These are phyloP conservation scores for Diplodia seriata DNA, from an alignment of 2,329 filamentous ascomycete species.

Conservation along the genomic window DNA sequence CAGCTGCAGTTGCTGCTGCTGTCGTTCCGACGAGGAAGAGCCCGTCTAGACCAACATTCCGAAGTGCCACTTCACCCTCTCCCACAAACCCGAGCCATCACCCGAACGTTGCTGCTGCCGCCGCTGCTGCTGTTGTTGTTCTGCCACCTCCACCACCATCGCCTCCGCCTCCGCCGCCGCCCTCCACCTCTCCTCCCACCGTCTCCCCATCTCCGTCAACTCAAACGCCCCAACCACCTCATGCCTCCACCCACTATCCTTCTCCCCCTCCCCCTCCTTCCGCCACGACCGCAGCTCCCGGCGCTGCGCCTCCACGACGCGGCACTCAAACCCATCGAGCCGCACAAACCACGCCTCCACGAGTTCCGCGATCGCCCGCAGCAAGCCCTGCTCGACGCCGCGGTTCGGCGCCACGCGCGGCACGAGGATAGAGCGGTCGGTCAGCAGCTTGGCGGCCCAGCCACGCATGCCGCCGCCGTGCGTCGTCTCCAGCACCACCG, in stretches of 20 bases:
- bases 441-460: background rate
- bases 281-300: background rate
- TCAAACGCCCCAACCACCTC: constrained; percentile 28
- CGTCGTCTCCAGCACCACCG: too few relatives aligned
- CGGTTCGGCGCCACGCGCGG: background rate
- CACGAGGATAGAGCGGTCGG: too few relatives aligned
- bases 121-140: too few relatives aligned
- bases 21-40: constrained; percentile 5
- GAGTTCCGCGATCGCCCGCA: background rate
- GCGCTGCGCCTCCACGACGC: background rate
- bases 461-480: background rate
- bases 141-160: too few relatives aligned
- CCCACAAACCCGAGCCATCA: background rate
- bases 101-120: background rate
- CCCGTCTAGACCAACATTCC: background rate
- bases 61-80: background rate
- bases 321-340: background rate
- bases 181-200: background rate
- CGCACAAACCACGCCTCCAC: constrained; percentile 3
- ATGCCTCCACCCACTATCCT: constrained; percentile 31
- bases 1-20: background rate
- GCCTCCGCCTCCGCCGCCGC: background rate
- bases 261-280: background rate
- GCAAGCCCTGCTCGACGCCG: constrained; percentile 8
- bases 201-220: constrained; percentile 26